phyloP scores from a whole-genome alignment of 2,329 filamentous ascomycete genomes.

The Domatiomyces catenatus region DNA sequence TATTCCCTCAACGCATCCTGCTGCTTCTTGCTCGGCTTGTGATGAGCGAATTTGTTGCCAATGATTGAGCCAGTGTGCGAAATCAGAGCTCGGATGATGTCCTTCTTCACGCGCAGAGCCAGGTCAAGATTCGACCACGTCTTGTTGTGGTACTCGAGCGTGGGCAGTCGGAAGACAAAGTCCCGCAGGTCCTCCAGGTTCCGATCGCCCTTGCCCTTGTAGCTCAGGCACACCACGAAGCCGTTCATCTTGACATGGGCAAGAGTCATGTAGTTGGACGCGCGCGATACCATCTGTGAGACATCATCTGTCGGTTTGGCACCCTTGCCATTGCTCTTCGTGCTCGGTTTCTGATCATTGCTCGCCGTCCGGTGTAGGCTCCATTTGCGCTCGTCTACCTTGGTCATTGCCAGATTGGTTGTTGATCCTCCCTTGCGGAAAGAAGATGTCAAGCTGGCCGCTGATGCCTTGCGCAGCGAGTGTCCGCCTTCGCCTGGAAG shows the following conservation, averaged over 20 bases:
- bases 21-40: constrained; percentile 66
- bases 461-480: constrained; percentile 15
- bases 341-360: constrained; percentile 18
- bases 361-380: constrained; percentile 28
- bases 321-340: constrained; percentile 37
- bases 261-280: constrained; percentile 94
- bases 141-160: constrained; percentile 94
- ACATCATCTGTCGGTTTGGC: constrained; percentile 69
- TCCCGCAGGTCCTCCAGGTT: constrained; percentile 96
- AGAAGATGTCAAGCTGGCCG: constrained; percentile 21
- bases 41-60: constrained; percentile 88
- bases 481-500: constrained; percentile 2
- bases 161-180: constrained; percentile 89
- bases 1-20: constrained; percentile 67
- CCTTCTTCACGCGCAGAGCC: constrained; percentile 80
- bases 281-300: constrained; percentile 88
- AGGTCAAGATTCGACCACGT: constrained; percentile 97
- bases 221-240: constrained; percentile 86
- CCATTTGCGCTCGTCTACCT: constrained; percentile 31
- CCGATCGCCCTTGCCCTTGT: constrained; percentile 88
- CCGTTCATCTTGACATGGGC: constrained; percentile 89
- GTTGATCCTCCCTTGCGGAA: constrained; percentile 24
- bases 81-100: constrained; percentile 83
- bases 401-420: constrained; percentile 9
- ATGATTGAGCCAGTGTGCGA: constrained; percentile 93